A percentile compares a stretch with the other conserved stretches of the same genome.
Evolutionary conservation across 2,329 filamentous ascomycete species (phyloP).

Genomic region (Rachicladosporium sp.): DNA sequence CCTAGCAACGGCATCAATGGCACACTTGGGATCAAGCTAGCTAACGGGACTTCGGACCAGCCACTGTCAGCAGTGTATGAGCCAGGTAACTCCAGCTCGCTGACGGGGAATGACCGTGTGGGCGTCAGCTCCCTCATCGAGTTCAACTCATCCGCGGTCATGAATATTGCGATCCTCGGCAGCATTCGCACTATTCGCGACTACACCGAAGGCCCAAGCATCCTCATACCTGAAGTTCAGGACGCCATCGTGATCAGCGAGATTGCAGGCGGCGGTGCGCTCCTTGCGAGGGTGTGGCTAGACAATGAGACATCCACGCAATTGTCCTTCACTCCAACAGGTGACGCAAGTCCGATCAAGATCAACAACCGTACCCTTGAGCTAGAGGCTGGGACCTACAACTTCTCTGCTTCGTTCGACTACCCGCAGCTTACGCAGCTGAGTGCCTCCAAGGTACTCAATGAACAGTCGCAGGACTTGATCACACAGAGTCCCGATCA

Average conservation of each 20-base stretch:
- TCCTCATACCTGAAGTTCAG: conserved; percentile 42
- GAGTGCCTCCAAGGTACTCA: conserved; percentile 38
- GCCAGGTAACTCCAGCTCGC: conserved; percentile 10
- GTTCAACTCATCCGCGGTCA: conserved; percentile 45
- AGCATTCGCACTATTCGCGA: conserved; percentile 52
- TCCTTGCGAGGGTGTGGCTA: conserved; percentile 46
- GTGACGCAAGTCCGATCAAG: conserved; percentile 21
- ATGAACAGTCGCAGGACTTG: conserved; percentile 33
- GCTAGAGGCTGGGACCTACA: conserved; percentile 44
- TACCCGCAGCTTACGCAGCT: conserved; percentile 50
- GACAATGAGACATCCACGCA: conserved; percentile 48
- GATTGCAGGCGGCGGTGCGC: conserved; percentile 31
- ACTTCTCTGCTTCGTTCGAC: conserved; percentile 47
- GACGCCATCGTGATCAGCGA: conserved; percentile 34
- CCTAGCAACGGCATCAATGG: conserved; percentile 43
- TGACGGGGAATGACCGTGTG: conserved; percentile 30
- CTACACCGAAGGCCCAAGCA: conserved; percentile 46
- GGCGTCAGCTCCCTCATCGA: conserved; percentile 39
- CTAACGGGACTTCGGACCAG: conserved; percentile 37
- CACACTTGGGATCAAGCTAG: conserved; percentile 39
- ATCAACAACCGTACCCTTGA: conserved; percentile 32
- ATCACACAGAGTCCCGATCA: conserved; percentile 35
- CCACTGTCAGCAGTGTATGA: conserved; percentile 37
- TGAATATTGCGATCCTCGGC: conserved; percentile 47
- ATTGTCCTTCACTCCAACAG: conserved; percentile 34